Conservation (phyloP, 2,329 filamentous ascomycete genomes). For the Chaetomium globosum region DNA sequence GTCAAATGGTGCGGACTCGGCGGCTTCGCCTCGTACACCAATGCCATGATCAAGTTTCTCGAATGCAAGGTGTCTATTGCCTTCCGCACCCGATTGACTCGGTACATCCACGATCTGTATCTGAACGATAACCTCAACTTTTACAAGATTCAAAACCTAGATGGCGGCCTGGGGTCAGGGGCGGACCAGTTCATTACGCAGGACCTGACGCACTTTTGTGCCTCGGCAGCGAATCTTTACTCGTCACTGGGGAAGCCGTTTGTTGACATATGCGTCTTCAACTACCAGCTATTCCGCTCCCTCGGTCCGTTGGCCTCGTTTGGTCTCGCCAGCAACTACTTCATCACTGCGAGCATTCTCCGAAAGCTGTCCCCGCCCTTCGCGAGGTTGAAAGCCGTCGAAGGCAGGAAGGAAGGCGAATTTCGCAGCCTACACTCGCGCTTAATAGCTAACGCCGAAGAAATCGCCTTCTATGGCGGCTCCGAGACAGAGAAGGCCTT, state of each 20-base stretch:
- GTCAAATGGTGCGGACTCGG: slow-evolving; percentile 95
- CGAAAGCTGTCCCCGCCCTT: slow-evolving; percentile 90
- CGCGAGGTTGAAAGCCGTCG: slow-evolving; percentile 93
- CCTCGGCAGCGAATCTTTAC: slow-evolving; percentile 87
- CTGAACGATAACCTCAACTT: slow-evolving; percentile 94
- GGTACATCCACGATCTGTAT: slow-evolving; percentile 97
- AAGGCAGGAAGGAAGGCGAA: slow-evolving; percentile 92
- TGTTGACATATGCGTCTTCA: slow-evolving; percentile 97
- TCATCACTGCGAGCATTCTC: slow-evolving; percentile 87
- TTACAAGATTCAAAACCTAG: slow-evolving; percentile 90
- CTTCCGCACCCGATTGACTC: slow-evolving; percentile 89
- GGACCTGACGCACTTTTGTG: slow-evolving; percentile 93
- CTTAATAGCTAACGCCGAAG: slow-evolving; percentile 93
- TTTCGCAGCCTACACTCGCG: slow-evolving; percentile 90
- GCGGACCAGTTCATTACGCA: slow-evolving; percentile 98
- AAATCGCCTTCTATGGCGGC: slow-evolving; percentile 95
- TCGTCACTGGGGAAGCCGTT: slow-evolving; percentile 97
- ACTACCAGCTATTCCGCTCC: slow-evolving; percentile 92
- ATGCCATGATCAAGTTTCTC: slow-evolving; percentile 98
- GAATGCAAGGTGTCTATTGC: slow-evolving; percentile 98
- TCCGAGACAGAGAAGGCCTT: slow-evolving; percentile 94
- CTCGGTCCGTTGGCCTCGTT: slow-evolving; percentile 85
- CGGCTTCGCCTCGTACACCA: slow-evolving; percentile 92
- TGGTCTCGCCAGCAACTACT: slow-evolving; percentile 88
- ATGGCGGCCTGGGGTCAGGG: slow-evolving; percentile 87